Evolutionary conservation across 1,139 yeast genomes (phyloP), one percentile per base, ranked within the genome.

Genomic region (Spencermartinsiella ligniputridi): DNA sequence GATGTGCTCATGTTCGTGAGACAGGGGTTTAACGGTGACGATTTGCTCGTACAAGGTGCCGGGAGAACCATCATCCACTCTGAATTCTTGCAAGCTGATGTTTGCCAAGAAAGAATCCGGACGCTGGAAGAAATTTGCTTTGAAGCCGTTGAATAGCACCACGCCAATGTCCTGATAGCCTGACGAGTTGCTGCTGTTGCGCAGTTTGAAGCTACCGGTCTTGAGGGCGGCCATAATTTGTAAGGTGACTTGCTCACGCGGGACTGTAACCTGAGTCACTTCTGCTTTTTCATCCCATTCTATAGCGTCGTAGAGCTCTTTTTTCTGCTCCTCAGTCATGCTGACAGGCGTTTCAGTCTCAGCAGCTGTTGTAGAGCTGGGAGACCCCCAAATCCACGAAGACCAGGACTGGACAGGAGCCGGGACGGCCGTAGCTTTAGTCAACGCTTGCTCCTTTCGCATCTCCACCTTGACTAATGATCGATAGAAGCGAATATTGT

Each of bases 221-320:
- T 80, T 74, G 53, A 92, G 75, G 8, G 82, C 70, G 18, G 95
- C 81, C 24, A 78, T 74, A 2, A 90, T 62, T 51, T 84, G 85
- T 49, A 85, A 56, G 19, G 76, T 78, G 2, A 84, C 78, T 34
- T 89, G 72, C 49, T 89, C 94, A 42, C 79, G 75, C 0, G 97
- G 96, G 1, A 85, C 60, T 51, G 83, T 84, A 11, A 83, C 69
- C 13, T 77, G 77, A 0, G 71, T 52, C 0, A 78, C 57, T 0
- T 76, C 74, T 44, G 76, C 72, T 22, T 77, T 70, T 50, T 89
- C 96, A 56, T 89, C 87, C 67, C 84, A 90, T 50, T 90, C 99
- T 52, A 94, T 92, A 0, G 97, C 95, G 50, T 88, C 96, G 60
- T 88, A 90, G 13, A 92, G 72, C 45, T 94, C 98, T 60, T 88